Evolutionary conservation across 768 basidiomycete genomes (phyloP), one percentile per base, ranked within the genome.

Genomic region (Termitomyces sp.): DNA sequence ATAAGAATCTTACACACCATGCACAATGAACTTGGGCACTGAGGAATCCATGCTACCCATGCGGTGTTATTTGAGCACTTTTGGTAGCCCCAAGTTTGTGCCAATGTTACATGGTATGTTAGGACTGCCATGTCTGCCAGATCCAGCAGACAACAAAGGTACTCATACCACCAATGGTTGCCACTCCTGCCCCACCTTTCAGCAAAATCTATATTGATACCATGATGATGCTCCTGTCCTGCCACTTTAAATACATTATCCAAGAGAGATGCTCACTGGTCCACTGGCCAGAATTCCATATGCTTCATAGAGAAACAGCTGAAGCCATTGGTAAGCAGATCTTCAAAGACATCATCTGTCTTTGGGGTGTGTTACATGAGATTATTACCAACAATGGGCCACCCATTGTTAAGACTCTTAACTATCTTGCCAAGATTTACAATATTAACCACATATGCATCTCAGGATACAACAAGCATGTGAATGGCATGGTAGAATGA

Each of bases 361-460:
- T n/a, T n/a, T 79, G 79, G 80, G 78, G 3, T 68, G 72, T 18
- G 20, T 79, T 0, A 38, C 20, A 13, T 0, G 67, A 75, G 24
- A 76, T 82, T 18, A 71, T 81, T 0, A 79, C 75, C 0, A 80
- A 83, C 60, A 83, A 83, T 52, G 69, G 71, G 61, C 1, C 16
- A n/a, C 71, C 75, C 13, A 55, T 54, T 4, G 74, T 73, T 36
- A n/a, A n/a, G n/a, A n/a, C n/a, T n/a, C n/a, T n/a, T n/a, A n/a
- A n/a, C n/a, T n/a, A n/a, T n/a, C n/a, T n/a, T n/a, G n/a, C n/a
- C n/a, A n/a, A n/a, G n/a, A n/a, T n/a, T n/a, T n/a, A n/a, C n/a
- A n/a, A n/a, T n/a, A n/a, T n/a, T n/a, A n/a, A n/a, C n/a, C n/a
- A n/a, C n/a, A n/a, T n/a, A n/a, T n/a, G n/a, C n/a, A n/a, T n/a